phyloP scores from a whole-genome alignment of 2,329 filamentous ascomycete species.

The Pleurostoma richardsiae region DNA sequence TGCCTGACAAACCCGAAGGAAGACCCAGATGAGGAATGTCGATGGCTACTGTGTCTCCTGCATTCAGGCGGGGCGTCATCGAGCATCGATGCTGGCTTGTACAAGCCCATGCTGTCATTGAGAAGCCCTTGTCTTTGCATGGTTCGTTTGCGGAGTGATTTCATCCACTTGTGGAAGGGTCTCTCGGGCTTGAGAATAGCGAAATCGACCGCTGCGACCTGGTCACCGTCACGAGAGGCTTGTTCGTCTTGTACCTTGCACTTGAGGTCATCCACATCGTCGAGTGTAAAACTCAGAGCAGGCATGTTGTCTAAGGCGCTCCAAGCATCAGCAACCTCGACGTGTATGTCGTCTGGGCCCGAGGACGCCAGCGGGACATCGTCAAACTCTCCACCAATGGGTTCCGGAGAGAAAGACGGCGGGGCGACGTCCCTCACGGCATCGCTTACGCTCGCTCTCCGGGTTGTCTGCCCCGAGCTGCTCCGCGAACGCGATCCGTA shows the following conservation, averaged over 20 bases:
- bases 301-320: slow-evolving; percentile 1
- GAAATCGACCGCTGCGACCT: too few relatives aligned
- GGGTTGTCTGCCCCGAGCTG: too few relatives aligned
- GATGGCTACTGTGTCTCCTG: slow-evolving; percentile 13
- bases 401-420: too few relatives aligned
- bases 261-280: background rate
- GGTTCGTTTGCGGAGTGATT: slow-evolving; percentile 57
- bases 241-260: background rate
- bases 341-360: too few relatives aligned
- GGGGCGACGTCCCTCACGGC: too few relatives aligned
- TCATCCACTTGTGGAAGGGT: slow-evolving; percentile 72
- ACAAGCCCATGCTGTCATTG: slow-evolving; percentile 6
- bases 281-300: background rate
- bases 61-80: too few relatives aligned
- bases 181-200: slow-evolving; percentile 11
- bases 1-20: slow-evolving; percentile 77
- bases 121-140: slow-evolving; percentile 27
- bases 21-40: slow-evolving; percentile 63
- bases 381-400: too few relatives aligned
- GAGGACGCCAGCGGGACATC: too few relatives aligned
- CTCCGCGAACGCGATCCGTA: too few relatives aligned
- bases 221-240: too few relatives aligned
- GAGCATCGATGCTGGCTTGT: too few relatives aligned
- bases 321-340: background rate
- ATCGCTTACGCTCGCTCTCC: too few relatives aligned